These are phyloP conservation scores for Thermothielavioides terrestris DNA, from an alignment of 495 filamentous ascomycete genomes.

Conservation along the genomic window DNA sequence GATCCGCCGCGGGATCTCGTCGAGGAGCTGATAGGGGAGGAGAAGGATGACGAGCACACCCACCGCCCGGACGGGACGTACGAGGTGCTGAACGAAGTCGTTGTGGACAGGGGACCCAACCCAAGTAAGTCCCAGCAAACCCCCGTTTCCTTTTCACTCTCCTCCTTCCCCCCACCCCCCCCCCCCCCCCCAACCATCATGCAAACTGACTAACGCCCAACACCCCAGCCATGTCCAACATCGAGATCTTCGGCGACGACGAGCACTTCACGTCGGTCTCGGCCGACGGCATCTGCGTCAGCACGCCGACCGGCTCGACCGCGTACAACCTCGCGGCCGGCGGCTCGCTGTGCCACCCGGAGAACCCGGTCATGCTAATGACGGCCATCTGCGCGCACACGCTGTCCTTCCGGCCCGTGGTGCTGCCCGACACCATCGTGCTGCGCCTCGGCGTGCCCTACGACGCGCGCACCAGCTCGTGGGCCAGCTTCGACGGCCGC, in stretches of 20 bases:
- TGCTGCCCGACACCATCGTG: conserved; percentile 90
- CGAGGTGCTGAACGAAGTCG: conserved; percentile 88
- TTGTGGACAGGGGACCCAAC: conserved; percentile 87
- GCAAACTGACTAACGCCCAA: conserved; percentile 10
- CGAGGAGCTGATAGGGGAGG: conserved; percentile 79
- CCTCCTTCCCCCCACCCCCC: conserved; percentile 4
- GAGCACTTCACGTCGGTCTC: conserved; percentile 85
- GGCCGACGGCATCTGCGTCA: conserved; percentile 83
- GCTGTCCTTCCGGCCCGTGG: conserved; percentile 88
- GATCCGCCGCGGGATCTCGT: conserved; percentile 57
- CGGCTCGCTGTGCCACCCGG: conserved; percentile 89
- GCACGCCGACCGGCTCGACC: conserved; percentile 87
- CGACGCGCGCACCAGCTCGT: conserved; percentile 76
- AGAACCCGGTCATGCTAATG: conserved; percentile 93
- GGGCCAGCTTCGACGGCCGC: conserved; percentile 95
- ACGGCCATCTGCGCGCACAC: conserved; percentile 96
- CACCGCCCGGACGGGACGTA: conserved; percentile 72
- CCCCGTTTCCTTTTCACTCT: no score
- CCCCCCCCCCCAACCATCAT: not conserved
- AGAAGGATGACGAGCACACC: conserved; percentile 68
- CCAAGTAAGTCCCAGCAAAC: no score
- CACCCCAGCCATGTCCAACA: conserved; percentile 65
- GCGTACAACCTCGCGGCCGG: conserved; percentile 97
- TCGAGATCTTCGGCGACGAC: conserved; percentile 89
- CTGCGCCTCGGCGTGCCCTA: conserved; percentile 88